Percentiles rank a stretch among this genome's conserved stretches.
Conservation (phyloP, 139 green algal genomes). For the Closterium sp. region DNA sequence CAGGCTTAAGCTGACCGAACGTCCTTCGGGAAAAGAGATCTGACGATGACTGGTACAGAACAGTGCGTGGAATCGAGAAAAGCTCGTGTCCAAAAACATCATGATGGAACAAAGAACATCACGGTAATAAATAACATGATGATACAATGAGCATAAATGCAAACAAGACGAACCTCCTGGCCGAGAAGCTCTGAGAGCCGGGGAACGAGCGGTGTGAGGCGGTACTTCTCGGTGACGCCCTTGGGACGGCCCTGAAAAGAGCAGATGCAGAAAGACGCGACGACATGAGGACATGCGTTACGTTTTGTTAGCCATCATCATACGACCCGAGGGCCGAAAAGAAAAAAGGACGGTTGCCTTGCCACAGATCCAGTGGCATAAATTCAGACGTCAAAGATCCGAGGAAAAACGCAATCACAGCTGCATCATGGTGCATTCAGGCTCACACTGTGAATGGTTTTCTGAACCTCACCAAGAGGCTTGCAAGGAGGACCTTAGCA, state of each 20-base stretch:
- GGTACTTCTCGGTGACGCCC: conserved; percentile 84
- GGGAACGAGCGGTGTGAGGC: conserved; percentile 70
- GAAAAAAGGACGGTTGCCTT: no score
- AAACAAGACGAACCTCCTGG: not conserved
- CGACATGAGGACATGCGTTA: no score
- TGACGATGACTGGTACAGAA: no score
- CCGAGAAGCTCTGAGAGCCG: conserved; percentile 12
- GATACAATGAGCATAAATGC: not conserved
- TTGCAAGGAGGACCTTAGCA: conserved; percentile 94
- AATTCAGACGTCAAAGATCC: no score
- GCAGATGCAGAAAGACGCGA: not conserved
- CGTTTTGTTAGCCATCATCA: no score
- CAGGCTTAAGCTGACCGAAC: no score
- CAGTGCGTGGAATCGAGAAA: not conserved
- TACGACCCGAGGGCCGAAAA: not conserved
- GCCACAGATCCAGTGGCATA: no score
- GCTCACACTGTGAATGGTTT: not conserved
- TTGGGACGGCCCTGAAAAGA: conserved; percentile 78
- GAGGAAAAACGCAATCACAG: no score
- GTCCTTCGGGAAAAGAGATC: no score
- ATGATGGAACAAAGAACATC: not conserved
- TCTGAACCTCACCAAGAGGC: conserved; percentile 70
- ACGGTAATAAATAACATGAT: not conserved
- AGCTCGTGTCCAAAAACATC: not conserved
- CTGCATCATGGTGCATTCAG: not conserved